Conservation (phyloP, 139 green algal genomes). For the Zygnema circumcarinatum region DNA sequence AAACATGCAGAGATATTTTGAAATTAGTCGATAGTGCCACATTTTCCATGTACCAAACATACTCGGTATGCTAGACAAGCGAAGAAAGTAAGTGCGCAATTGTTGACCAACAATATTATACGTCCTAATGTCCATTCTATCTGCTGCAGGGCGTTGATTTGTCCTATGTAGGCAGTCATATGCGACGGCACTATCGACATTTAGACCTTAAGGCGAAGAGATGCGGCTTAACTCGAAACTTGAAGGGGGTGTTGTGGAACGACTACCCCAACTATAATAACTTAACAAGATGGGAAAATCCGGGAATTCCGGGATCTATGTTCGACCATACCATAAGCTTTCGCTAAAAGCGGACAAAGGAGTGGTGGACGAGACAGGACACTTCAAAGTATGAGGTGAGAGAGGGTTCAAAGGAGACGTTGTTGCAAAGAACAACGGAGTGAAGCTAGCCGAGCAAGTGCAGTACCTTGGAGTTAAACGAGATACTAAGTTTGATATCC, state of each 20-base stretch:
- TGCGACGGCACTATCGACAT: background rate
- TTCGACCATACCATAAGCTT: constrained; percentile 38
- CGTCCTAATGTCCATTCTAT: no score
- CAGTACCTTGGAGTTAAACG: no score
- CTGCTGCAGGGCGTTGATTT: background rate
- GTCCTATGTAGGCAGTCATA: background rate
- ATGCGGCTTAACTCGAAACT: constrained; percentile 10
- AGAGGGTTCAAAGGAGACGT: background rate
- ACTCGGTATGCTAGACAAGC: no score
- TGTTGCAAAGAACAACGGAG: background rate
- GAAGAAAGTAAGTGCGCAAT: no score
- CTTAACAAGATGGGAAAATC: constrained; percentile 28
- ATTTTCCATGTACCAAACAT: no score
- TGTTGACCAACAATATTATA: no score
- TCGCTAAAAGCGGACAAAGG: constrained; percentile 17
- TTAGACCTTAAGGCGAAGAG: background rate
- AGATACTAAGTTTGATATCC: no score
- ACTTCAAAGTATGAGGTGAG: no score
- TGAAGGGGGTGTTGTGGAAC: constrained; percentile 3
- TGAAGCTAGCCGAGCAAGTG: no score
- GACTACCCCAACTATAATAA: constrained; percentile 12
- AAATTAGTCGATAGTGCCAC: no score
- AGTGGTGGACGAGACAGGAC: no score
- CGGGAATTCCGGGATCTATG: constrained; percentile 9
- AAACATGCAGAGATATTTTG: no score